Base-by-base conservation (phyloP, 129 eudicot species). In the Flaveria robusta region DNA sequence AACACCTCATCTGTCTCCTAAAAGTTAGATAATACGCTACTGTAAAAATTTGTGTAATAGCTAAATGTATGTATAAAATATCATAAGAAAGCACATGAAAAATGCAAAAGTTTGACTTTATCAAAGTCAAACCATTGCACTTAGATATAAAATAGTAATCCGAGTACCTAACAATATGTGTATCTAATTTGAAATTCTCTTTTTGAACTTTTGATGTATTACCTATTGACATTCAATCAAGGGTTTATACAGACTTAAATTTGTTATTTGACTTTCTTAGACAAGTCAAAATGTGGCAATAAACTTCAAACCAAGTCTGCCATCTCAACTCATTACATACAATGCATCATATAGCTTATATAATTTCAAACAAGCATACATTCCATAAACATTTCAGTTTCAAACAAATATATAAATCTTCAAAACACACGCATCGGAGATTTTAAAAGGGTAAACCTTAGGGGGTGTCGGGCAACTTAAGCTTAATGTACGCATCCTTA, bases 21-120 rank as follows among this genome's bases (percentile, higher is more conserved):
- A 9, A 46, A 12, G 51, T 46, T 10, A 46, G 51, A 46, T 46
- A 5, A 46, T 46, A 12, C 12, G 51, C 51, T 46, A 46, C 51
- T 46, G 16, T 37, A 56, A 12, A n/a, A 26, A 34, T 37, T 23
- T 77, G n/a, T 72, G 50, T 69, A 23, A 45, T 42, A 39, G 51
- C 10, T 66, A 39, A 19, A 67, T 11, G 14, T 42, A 42, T 43
- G 22, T 14, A 31, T 12, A 8, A 10, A 15, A 23, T 26, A 47
- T 24, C 12, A 27, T 27, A 14, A 45, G 63, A 51, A 31, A 69
- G 9, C 18, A 73, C 55, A 20, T 20, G 67, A 34, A 10, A 72
- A 19, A 34, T 23, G 66, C 50, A 34, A 18, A 54, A 71, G 29
- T 29, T 55, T 71, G 76, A 31, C 27, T 68, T 26, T 76, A 3